These are phyloP conservation scores for Cladophialophora yegresii DNA, from an alignment of 2,329 filamentous ascomycete genomes.

Conservation along the genomic window DNA sequence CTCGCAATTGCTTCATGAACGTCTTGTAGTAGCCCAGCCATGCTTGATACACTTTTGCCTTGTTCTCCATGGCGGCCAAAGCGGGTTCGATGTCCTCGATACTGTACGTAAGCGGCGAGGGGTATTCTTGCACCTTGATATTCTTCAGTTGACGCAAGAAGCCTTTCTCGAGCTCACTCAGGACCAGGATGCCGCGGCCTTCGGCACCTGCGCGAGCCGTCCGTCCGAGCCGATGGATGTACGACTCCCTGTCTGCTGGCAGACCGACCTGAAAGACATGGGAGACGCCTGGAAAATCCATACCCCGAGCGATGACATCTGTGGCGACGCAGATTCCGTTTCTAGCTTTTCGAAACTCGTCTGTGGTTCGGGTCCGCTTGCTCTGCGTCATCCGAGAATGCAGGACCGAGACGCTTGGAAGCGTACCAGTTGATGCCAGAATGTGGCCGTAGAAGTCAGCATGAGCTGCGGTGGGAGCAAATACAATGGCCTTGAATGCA, in stretches of 20 bases:
- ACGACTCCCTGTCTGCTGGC: slow-evolving; percentile 66
- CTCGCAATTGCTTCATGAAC: slow-evolving; percentile 19
- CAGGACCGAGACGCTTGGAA: slow-evolving; percentile 58
- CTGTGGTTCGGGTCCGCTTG: slow-evolving; percentile 68
- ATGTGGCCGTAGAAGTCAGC: slow-evolving; percentile 50
- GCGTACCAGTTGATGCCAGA: slow-evolving; percentile 50
- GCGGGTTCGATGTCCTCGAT: slow-evolving; percentile 24
- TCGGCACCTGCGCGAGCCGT: slow-evolving; percentile 64
- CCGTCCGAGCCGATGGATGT: slow-evolving; percentile 75
- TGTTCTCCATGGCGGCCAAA: slow-evolving; percentile 39
- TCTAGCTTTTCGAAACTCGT: slow-evolving; percentile 66
- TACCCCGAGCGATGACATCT: slow-evolving; percentile 77
- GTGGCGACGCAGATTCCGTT: slow-evolving; percentile 72
- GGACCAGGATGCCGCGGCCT: slow-evolving; percentile 57
- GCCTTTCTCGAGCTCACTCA: slow-evolving; percentile 53
- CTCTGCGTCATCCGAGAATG: slow-evolving; percentile 77
- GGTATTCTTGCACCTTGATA: slow-evolving; percentile 21
- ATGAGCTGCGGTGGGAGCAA: slow-evolving; percentile 72
- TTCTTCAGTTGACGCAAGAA: slow-evolving; percentile 46
- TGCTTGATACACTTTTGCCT: slow-evolving; percentile 57
- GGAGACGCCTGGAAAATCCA: slow-evolving; percentile 81
- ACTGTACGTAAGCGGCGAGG: slow-evolving; percentile 9
- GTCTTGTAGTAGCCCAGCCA: slow-evolving; percentile 44
- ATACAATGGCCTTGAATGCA: slow-evolving; percentile 87
- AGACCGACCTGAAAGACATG: slow-evolving; percentile 74